Percentiles rank a stretch among this genome's conserved stretches.
Conservation (phyloP, 768 basidiomycete genomes). For the Chalciporus pseudorubinellus region DNA sequence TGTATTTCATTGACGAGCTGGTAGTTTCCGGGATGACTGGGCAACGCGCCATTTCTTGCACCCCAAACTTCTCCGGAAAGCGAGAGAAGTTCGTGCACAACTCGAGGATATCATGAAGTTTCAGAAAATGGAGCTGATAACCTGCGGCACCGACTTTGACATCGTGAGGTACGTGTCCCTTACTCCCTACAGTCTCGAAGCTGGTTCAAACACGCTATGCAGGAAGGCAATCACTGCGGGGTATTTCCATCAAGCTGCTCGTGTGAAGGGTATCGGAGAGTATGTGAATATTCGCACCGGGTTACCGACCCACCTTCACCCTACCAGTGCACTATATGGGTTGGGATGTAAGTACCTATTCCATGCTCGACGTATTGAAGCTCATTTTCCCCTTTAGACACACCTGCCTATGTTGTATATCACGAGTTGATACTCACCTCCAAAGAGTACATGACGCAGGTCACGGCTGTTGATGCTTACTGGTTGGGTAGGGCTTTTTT, state of each 20-base stretch:
- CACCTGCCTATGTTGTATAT: constrained; percentile 93
- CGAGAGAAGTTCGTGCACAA: constrained; percentile 91
- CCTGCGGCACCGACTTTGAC: constrained; percentile 94
- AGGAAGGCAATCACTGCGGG: constrained; percentile 98
- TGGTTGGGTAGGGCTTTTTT: constrained; percentile 74
- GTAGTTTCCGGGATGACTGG: constrained; percentile 92
- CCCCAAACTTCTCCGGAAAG: constrained; percentile 92
- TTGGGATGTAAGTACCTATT: constrained; percentile 74
- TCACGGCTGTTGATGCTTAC: constrained; percentile 96
- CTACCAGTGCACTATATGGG: constrained; percentile 94
- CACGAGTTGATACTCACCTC: no score
- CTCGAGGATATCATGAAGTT: constrained; percentile 99
- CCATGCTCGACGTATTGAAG: background rate
- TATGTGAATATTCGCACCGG: constrained; percentile 96
- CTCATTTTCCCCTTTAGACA: constrained; percentile 50
- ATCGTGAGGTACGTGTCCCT: constrained; percentile 56
- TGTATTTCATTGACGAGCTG: constrained; percentile 4
- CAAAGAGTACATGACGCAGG: constrained; percentile 99
- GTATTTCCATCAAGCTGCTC: constrained; percentile 98
- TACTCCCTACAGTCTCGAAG: background rate
- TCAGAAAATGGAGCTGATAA: constrained; percentile 93
- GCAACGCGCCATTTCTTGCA: constrained; percentile 93
- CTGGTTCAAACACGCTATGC: constrained; percentile 1
- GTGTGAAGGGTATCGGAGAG: constrained; percentile 98
- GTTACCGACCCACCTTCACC: constrained; percentile 92